Percentiles rank a stretch among this genome's conserved stretches.
Conservation (phyloP, 1,284 basidiomycete species). For the Retiboletus fuscus region DNA sequence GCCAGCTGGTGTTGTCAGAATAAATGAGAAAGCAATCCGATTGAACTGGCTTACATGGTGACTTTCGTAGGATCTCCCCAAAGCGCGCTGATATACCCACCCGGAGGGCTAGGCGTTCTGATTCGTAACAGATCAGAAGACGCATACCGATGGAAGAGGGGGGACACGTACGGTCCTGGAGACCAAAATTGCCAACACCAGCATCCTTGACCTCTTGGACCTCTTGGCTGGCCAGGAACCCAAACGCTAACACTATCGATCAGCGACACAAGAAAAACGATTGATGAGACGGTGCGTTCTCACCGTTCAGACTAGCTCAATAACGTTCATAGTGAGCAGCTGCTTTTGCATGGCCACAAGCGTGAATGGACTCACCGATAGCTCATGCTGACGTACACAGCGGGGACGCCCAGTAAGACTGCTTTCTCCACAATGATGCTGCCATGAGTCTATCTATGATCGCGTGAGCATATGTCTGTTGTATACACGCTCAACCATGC, state of each 20-base stretch:
- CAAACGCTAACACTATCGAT: conserved; percentile 49
- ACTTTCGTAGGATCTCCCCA: conserved; percentile 60
- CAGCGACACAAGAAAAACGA: neutral
- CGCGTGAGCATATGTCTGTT: neutral
- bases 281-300: conserved; percentile 47
- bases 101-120: conserved; percentile 56
- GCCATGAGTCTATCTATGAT: conserved; percentile 44
- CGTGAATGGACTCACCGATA: conserved; percentile 45
- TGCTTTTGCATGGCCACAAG: too few relatives aligned
- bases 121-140: neutral
- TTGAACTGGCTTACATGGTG: conserved; percentile 46
- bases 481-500: too few relatives aligned
- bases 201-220: conserved; percentile 62
- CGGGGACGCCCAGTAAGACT: conserved; percentile 44
- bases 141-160: too few relatives aligned
- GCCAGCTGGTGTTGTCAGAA: conserved; percentile 41
- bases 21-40: conserved; percentile 1
- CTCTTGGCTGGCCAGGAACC: conserved; percentile 64
- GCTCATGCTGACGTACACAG: conserved; percentile 53
- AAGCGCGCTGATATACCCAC: conserved; percentile 59
- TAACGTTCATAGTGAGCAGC: neutral
- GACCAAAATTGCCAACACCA: conserved; percentile 65
- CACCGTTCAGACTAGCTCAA: conserved; percentile 36
- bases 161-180: conserved; percentile 61
- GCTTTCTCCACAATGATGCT: conserved; percentile 40